A percentile compares a stretch with the other conserved stretches of the same genome.
phyloP scores from a whole-genome alignment of 2,329 filamentous ascomycete genomes.

The Pyrenophora tritici-repentis region DNA sequence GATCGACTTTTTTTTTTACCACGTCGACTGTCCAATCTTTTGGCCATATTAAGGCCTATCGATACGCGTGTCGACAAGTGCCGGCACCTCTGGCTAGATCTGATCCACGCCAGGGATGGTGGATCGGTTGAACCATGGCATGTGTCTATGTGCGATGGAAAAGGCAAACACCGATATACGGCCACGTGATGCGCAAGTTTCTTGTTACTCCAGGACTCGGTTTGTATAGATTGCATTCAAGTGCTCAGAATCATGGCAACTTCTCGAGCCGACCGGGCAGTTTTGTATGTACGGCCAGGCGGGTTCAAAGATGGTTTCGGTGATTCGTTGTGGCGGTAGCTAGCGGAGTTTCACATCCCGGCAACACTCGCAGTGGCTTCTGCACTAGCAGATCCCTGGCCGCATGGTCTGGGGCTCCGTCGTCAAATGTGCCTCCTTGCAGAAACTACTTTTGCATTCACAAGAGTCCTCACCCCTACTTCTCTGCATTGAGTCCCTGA shows the following conservation, averaged over 20 bases:
- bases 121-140: slow-evolving; percentile 8
- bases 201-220: no score
- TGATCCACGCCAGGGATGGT: slow-evolving; percentile 25
- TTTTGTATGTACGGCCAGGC: slow-evolving; percentile 6
- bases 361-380: slow-evolving; percentile 18
- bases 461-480: slow-evolving; percentile 7
- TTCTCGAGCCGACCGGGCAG: slow-evolving; percentile 11
- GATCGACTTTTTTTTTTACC: background rate
- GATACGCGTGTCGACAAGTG: slow-evolving; percentile 11
- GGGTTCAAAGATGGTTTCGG: slow-evolving; percentile 4
- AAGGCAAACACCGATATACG: background rate
- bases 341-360: slow-evolving; percentile 26
- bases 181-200: no score
- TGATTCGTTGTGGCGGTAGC: slow-evolving; percentile 28
- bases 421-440: slow-evolving; percentile 14
- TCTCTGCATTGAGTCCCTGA: slow-evolving; percentile 21
- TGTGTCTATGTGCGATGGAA: background rate
- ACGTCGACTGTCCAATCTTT: background rate
- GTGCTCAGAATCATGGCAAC: background rate
- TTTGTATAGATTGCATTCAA: no score
- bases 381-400: slow-evolving; percentile 26
- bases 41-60: slow-evolving; percentile 18
- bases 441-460: slow-evolving; percentile 20
- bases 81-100: slow-evolving; percentile 23
- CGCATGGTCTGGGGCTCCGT: slow-evolving; percentile 19